Base-by-base conservation (phyloP, 176 grass and related monocot species). In the Eleusine coracana region DNA sequence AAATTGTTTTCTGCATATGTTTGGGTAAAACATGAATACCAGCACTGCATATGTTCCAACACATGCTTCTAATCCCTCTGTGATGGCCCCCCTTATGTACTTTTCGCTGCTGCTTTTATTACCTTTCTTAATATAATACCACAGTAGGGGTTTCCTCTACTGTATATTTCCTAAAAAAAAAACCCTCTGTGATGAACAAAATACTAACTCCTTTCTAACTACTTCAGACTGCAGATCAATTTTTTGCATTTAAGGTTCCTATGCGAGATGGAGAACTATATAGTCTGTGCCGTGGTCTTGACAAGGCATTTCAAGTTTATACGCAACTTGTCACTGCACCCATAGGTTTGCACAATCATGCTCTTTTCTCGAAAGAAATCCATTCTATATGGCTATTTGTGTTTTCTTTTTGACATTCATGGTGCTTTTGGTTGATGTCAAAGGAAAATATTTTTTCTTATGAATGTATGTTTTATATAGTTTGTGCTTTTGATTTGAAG, bases 271-370 rank as follows among this genome's bases (percentile, higher is more conserved):
- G 86, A 80, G 93, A 95, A 84, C 66, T 98, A 81, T 91, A 88
- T 76, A 85, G 80, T 69, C 87, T 98, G 85, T 93, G 87, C 58
- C 90, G 96, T 67, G 93, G 96, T 71, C 78, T 98, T 61, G 96
- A 98, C 85, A 98, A 91, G 83, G 83, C 93, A 83, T 95, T 98
- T 85, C 89, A 95, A 98, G 74, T 87, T 80, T 98, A 98, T 86
- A 95, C 93, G 51, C 87, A 90, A 77, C 83, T 87, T 69, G 91
- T 93, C 60, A 92, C 83, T 74, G 85, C 85, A 83, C 87, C 86
- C 37, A 62, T 98, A 93, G 96, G 96, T 98, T 79, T 78, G 90
- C 49, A 80, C 25, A 52, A 77, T 83, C 79, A 49, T 58, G 8
- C 65, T 68, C 27, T 89, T 66, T 79, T 66, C 56, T 79, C 7